Base-by-base conservation (phyloP, 305 asterid species). In the Ilex paraguariensis region DNA sequence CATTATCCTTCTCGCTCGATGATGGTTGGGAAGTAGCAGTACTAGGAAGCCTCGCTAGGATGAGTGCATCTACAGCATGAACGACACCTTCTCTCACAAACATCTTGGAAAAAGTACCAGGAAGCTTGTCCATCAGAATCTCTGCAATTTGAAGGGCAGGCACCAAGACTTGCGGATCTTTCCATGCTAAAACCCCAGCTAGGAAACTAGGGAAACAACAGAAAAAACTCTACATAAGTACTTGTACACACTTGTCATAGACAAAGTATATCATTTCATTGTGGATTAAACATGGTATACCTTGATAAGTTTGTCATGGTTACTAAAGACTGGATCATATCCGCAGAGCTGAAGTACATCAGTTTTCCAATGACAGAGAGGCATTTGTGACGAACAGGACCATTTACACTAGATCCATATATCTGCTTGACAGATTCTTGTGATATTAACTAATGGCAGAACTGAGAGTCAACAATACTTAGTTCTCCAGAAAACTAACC, bases 141-240 rank as follows among this genome's bases (percentile, higher is more conserved):
- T 88, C 99, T 31, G 99, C 90, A 66, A 91, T 83, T 66, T 95
- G 98, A 73, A 95, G 97, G 53, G 99, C 91, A 33, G 98, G 98
- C 44, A 95, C 84, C 87, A 95, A 77, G 64, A 87, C 99, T 72
- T 88, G 99, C 42, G 99, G 98, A 81, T 95, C 99, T 81, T 95
- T 95, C 98, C 97, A 95, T 57, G 99, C 99, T 73, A 95, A 77
- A 65, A 95, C 95, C 68, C 99, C 99, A 70, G 98, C 96, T 70
- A 95, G 80, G 78, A 95, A 95, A 71, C 99, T 95, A 65, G 55
- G 65, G 42, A 56, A 62, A 49, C 60, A 73, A 75, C 2, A 15
- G 54, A 48, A 4, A 21, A 80, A 56, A 55, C 32, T 5, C 13
- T 55, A 56, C 56, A 65, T 73, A 56, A 70, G 75, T 36, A 57